Evolutionary conservation across 1,139 yeast species (phyloP), one percentile per base, ranked within the genome.

Genomic region (Yamadazyma diospyri): DNA sequence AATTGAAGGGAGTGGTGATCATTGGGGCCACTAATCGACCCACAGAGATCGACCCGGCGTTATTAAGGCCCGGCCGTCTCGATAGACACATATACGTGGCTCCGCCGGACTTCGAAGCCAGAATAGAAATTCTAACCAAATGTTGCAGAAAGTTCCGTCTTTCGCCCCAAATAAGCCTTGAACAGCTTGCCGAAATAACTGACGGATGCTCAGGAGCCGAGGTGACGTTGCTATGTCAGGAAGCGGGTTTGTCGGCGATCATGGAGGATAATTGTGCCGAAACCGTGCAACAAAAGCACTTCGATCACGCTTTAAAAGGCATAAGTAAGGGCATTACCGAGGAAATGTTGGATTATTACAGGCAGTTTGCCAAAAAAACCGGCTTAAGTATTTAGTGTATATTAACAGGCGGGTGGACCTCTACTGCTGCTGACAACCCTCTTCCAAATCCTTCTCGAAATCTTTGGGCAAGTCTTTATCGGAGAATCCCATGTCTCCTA

Each of bases 121-220:
- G 97, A 37, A 51, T 76, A 27, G 88, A 85, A 50, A 89, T 92
- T 14, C 59, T 92, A 39, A 61, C 63, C 32, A 87, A 87, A 41
- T 76, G 81, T 40, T 78, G 88, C 25, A 55, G 59, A 27, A 76
- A 77, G 32, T 75, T 75, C 47, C 56, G 62, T 34, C 72, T 87
- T 61, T 46, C 66, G 2, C 42, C 68, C 1, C 61, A 64, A 3
- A 65, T 57, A 2, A 69, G 64, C 24, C 72, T 74, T 2, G 63
- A 58, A 2, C 39, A 67, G 17, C 61, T 81, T n/a, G 61, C 64
- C 4, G 55, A 53, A n/a, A 61, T 85, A n/a, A 84, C 96, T 0
- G 92, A 83, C 0, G 97, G 97, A 0, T 88, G 95, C 49, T 87
- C 97, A 0, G 98, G 98, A 27, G 97, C 98, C 0, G 98, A 92